These are phyloP conservation scores for Wickerhamomyces ciferrii DNA, from an alignment of 805 yeast genomes.

Conservation along the genomic window DNA sequence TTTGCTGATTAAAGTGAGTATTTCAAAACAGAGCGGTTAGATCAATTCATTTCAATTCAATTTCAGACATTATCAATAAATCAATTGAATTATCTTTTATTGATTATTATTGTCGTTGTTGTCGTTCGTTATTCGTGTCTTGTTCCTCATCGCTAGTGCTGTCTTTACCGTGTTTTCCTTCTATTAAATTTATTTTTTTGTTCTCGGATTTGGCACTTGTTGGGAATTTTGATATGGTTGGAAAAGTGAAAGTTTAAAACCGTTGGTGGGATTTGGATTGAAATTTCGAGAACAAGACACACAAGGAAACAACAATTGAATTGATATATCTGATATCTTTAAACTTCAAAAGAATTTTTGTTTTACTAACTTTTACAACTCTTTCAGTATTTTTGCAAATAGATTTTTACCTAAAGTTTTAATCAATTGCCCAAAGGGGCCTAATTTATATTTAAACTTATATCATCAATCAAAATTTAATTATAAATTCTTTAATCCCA, in stretches of 20 bases:
- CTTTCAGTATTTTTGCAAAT: not conserved
- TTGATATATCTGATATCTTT: too few species aligned
- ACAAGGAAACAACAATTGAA: too few species aligned
- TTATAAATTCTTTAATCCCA: not conserved
- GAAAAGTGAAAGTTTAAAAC: not conserved
- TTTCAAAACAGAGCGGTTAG: too few species aligned
- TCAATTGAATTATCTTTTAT: not conserved
- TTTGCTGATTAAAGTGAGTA: not conserved
- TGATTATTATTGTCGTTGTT: too few species aligned
- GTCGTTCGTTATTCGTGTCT: too few species aligned
- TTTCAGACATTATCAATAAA: too few species aligned
- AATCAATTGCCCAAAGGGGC: not conserved
- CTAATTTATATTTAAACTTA: not conserved
- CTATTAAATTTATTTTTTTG: not conserved
- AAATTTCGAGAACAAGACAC: not conserved
- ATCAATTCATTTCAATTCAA: too few species aligned
- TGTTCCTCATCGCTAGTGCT: too few species aligned
- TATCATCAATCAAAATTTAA: too few species aligned
- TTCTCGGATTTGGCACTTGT: not conserved
- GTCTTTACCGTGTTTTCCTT: not conserved
- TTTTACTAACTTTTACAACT: not conserved
- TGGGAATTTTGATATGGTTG: not conserved
- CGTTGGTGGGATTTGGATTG: not conserved
- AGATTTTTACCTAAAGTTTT: not conserved
- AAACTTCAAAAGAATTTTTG: too few species aligned